Evolutionary conservation across 257 asterid genomes (phyloP), one percentile per base, ranked within the genome.

Genomic region (Thymus quinquecostatus): DNA sequence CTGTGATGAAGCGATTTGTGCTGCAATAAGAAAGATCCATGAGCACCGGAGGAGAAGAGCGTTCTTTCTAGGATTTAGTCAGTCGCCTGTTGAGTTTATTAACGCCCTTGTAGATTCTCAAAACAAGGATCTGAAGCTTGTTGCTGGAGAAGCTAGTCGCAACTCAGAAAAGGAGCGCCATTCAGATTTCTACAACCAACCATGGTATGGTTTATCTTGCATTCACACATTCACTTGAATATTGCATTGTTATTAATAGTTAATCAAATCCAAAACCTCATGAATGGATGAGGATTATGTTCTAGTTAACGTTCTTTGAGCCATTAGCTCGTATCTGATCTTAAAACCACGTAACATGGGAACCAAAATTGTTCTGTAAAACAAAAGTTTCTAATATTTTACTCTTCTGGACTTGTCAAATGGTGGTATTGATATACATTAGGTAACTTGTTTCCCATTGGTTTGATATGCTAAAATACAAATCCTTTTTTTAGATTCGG

Each of bases 11-110:
- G 92, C 98, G 56, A 92, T 95, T 76, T 88, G 90, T 85, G 70
- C 86, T 64, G 96, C 97, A 48, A 88, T 92, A 70, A 87, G 97
- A 81, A 95, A 95, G 86, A 92, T 95, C 60, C 98, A 89, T 4
- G 98, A 95, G 84, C 99, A 95, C 78, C 81, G 96, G 11, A 81
- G 86, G 74, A 86, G 98, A 75, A 82, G 99, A 78, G 97, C 97
- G 0, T 95, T 95, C 80, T 92, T 95, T 81, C 99, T 95, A 69
- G 99, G 98, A 60, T 92, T 95, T 74, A 92, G 99, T 72, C 98
- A 95, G 80, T 95, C 99, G 10, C 99, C 99, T 6, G 84, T 92
- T 0, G 99, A 95, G 81, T 95, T 95, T 83, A 86, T 90, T 51
- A 87, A 95, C 85, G 86, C 91, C 5, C 81, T 95, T 29, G 69